These are phyloP conservation scores for Ogataea pini DNA, from an alignment of 805 yeast genomes.

Conservation along the genomic window DNA sequence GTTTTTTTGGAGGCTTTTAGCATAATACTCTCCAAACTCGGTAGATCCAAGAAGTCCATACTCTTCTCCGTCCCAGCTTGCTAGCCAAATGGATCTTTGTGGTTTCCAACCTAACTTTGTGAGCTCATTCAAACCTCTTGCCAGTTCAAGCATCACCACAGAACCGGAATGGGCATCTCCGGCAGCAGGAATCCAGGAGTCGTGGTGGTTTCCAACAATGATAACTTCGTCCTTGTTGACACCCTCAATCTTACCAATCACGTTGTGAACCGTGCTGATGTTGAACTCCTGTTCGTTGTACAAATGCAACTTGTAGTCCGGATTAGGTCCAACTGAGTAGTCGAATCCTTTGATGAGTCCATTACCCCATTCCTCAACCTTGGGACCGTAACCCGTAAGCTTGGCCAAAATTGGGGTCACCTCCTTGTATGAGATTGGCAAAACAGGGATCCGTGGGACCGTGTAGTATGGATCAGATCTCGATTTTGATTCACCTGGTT, in stretches of 20 bases:
- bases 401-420: constrained; percentile 61
- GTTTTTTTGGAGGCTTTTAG: constrained; percentile 43
- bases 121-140: constrained; percentile 57
- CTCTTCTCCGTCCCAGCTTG: constrained; percentile 84
- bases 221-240: constrained; percentile 53
- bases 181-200: constrained; percentile 80
- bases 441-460: constrained; percentile 67
- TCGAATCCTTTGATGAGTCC: constrained; percentile 40
- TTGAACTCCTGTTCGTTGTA: constrained; percentile 62
- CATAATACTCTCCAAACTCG: constrained; percentile 69
- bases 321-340: constrained; percentile 39
- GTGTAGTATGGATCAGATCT: constrained; percentile 49
- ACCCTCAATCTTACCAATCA: constrained; percentile 63
- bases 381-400: constrained; percentile 58
- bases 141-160: constrained; percentile 63
- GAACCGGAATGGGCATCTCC: constrained; percentile 80
- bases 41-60: constrained; percentile 75
- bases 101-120: constrained; percentile 68
- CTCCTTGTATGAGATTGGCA: constrained; percentile 67
- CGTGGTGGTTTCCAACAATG: constrained; percentile 74
- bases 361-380: constrained; percentile 31
- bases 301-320: constrained; percentile 48
- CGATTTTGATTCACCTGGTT: constrained; percentile 53
- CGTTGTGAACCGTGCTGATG: constrained; percentile 61
- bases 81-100: constrained; percentile 63